phyloP scores from a whole-genome alignment of 441 rosid species.

The Erysimum cheiri region DNA sequence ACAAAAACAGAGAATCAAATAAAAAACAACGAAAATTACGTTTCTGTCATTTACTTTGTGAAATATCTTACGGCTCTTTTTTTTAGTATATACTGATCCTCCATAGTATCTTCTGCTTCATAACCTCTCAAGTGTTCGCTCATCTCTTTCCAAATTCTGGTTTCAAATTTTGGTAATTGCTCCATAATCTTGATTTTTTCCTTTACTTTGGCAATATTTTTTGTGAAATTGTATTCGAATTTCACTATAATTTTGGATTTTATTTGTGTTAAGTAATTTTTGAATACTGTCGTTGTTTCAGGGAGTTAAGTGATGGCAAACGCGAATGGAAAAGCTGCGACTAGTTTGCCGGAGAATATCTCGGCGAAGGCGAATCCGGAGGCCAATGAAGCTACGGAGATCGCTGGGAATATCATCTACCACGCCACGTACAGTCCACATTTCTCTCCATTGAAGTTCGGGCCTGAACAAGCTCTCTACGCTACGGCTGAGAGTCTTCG shows the following conservation, averaged over 20 bases:
- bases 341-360: constrained; percentile 48
- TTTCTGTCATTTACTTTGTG: constrained; percentile 20
- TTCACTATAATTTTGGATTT: not conserved
- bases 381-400: constrained; percentile 61
- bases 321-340: constrained; percentile 46
- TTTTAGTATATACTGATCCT: constrained; percentile 43
- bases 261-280: constrained; percentile 12
- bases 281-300: constrained; percentile 20
- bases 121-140: constrained; percentile 6
- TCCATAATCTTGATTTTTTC: not conserved
- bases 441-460: constrained; percentile 91
- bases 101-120: constrained; percentile 15
- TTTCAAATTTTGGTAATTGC: constrained; percentile 11
- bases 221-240: not conserved
- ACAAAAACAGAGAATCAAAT: constrained; percentile 17
- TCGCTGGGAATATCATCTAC: constrained; percentile 84
- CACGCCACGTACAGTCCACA: constrained; percentile 88
- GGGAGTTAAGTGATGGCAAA: constrained; percentile 54
- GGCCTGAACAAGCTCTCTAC: constrained; percentile 87
- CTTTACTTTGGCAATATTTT: not conserved
- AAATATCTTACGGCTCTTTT: constrained; percentile 24
- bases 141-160: constrained; percentile 14
- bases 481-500: constrained; percentile 94
- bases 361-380: constrained; percentile 69
- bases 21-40: not conserved